Conservation (phyloP, 805 yeast genomes). For the Kluyveromyces starmeri region DNA sequence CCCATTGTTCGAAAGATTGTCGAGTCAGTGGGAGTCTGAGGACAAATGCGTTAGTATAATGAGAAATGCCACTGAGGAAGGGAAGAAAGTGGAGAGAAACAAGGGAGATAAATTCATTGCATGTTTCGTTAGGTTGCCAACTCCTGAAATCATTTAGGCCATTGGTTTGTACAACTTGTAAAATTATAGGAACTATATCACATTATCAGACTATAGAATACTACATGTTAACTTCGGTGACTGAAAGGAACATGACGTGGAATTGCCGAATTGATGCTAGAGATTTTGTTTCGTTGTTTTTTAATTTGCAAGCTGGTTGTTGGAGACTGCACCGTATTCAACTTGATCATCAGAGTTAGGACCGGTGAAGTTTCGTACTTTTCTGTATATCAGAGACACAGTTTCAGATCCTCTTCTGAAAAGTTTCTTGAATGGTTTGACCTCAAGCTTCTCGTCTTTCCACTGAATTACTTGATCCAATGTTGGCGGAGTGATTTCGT, state of each 20-base stretch:
- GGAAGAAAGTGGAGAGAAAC: slow-evolving; percentile 90
- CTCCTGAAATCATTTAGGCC: slow-evolving; percentile 35
- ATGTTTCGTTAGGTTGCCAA: slow-evolving; percentile 68
- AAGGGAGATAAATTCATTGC: slow-evolving; percentile 83
- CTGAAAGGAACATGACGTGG: no score
- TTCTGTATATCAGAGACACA: slow-evolving; percentile 27
- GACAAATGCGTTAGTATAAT: slow-evolving; percentile 82
- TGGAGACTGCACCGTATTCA: slow-evolving; percentile 14
- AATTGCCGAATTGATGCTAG: no score
- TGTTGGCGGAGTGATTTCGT: slow-evolving; percentile 32
- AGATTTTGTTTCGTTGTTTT: no score
- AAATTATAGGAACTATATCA: no score
- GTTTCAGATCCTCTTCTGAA: slow-evolving; percentile 34
- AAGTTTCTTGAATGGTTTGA: slow-evolving; percentile 18
- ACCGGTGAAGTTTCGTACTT: slow-evolving; percentile 11
- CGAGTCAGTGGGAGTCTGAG: slow-evolving; percentile 65
- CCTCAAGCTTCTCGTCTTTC: slow-evolving; percentile 24
- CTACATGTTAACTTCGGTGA: no score
- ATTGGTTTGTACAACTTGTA: no score
- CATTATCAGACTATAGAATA: no score
- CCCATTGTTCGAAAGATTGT: slow-evolving; percentile 79
- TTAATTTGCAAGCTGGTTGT: background rate
- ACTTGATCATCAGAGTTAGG: slow-evolving; percentile 6
- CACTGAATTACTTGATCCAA: slow-evolving; percentile 30
- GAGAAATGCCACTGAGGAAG: slow-evolving; percentile 95